Evolutionary conservation across 1,284 basidiomycete species (phyloP), one percentile per base, ranked within the genome.

Genomic region (Porodaedalea pini): DNA sequence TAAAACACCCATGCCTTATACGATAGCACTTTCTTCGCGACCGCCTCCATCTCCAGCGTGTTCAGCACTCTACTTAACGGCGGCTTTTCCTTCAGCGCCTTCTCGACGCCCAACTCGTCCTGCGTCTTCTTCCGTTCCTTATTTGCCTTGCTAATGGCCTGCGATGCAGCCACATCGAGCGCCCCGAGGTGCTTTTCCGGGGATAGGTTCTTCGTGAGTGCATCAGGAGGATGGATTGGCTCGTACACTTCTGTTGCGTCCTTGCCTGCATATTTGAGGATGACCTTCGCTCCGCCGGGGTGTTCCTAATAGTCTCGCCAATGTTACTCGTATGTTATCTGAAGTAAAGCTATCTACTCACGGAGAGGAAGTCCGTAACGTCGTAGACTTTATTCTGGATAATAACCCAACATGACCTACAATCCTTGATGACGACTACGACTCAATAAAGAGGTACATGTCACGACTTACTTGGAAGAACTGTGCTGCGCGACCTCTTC

Each of bases 1-100:
- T 94, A 95, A 70, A 94, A 95, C 2, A 90, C 85, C 63, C 80
- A 74, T 2, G 87, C 89, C 61, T 88, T 90, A 66, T 85, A 80
- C 2, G 86, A 82, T 37, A 92, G 72, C 25, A 90, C 73, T 37
- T 81, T 78, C 62, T 80, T 78, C 17, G 90, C 86, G 34, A 83
- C 77, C 45, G 72, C 75, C 79, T 89, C 88, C 71, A 96, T 86
- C 66, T 95, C 92, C 43, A 75, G 71, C 19, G 94, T 70, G 63
- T 79, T 88, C 45, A 94, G 72, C 63, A 95, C 86, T 50, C 80
- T 75, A 53, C n/a, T n/a, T n/a, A n/a, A n/a, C n/a, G n/a, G n/a
- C n/a, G n/a, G n/a, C n/a, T n/a, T n/a, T n/a, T n/a, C 73, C 39
- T 78, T 79, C 41, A 80, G 74, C 13, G 83, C 85, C 40, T 74